phyloP scores from a whole-genome alignment of 2,329 filamentous ascomycete genomes.

The Neonectria coccinea region DNA sequence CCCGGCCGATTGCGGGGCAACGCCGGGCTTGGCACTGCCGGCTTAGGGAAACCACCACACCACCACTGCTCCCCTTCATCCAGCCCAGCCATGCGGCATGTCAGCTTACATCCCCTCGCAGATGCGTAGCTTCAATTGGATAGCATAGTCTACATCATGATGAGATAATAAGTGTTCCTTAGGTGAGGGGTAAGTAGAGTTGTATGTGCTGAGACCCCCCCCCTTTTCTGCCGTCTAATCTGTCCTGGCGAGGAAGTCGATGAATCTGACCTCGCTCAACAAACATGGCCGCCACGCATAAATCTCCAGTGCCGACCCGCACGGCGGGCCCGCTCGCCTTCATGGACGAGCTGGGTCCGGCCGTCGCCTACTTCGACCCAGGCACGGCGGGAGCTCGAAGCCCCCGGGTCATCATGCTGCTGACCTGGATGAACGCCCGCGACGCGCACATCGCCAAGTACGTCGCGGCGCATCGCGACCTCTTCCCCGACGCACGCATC shows the following conservation, averaged over 20 bases:
- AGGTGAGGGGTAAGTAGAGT: background rate
- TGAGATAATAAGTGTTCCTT: background rate
- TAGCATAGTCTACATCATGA: background rate
- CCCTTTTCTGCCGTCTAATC: background rate
- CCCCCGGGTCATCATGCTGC: constrained; percentile 61
- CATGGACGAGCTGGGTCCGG: constrained; percentile 54
- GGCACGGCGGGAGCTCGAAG: constrained; percentile 23
- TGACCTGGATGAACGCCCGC: constrained; percentile 64
- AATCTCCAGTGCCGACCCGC: background rate
- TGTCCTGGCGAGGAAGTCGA: background rate
- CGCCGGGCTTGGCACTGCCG: background rate
- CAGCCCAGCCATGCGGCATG: background rate
- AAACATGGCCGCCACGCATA: constrained; percentile 45
- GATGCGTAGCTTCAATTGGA: background rate
- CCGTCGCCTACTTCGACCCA: constrained; percentile 50
- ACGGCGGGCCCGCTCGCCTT: constrained; percentile 45
- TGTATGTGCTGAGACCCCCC: background rate
- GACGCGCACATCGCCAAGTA: constrained; percentile 65
- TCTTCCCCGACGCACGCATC: constrained; percentile 60
- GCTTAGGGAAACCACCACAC: background rate
- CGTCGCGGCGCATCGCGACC: constrained; percentile 56
- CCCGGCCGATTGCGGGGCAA: background rate
- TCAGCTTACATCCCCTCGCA: background rate
- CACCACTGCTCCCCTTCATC: background rate
- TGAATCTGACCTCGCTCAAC: background rate